Percentiles rank a stretch among this genome's conserved stretches.
phyloP scores from a whole-genome alignment of 2,329 filamentous ascomycete genomes.

The Botrytis squamosa region DNA sequence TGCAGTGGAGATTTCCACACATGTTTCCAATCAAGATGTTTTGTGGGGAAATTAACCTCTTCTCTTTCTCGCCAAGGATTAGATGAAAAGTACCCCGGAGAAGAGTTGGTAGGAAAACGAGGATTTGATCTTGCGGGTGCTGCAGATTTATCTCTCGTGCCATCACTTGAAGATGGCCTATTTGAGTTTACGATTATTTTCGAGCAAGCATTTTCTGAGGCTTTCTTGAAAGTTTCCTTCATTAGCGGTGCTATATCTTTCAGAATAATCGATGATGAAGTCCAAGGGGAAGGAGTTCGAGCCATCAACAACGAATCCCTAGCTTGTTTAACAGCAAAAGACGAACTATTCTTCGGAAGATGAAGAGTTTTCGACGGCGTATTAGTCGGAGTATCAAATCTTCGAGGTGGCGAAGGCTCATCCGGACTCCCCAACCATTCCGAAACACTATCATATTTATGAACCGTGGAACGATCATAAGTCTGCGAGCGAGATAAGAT shows the following conservation, averaged over 20 bases:
- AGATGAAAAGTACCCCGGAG: background rate
- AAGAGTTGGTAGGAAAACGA: background rate
- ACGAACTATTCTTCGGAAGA: accelerated
- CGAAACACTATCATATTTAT: background rate
- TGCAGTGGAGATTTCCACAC: background rate
- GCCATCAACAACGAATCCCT: background rate
- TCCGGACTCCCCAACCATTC: slow-evolving; percentile 11
- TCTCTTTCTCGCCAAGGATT: background rate
- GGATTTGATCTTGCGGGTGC: background rate
- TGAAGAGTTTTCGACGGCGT: background rate
- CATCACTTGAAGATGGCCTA: background rate
- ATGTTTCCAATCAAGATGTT: background rate
- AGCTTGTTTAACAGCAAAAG: background rate
- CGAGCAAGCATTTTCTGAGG: background rate
- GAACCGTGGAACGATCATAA: background rate
- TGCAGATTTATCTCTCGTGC: background rate
- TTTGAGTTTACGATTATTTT: background rate
- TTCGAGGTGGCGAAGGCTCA: background rate
- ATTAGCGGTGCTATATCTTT: background rate
- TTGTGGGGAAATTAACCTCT: background rate
- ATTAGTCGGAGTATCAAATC: background rate
- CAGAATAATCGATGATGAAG: background rate
- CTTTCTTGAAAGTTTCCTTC: background rate
- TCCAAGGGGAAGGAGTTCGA: background rate
- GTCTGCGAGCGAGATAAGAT: slow-evolving; percentile 2